phyloP scores from a whole-genome alignment of 2,329 filamentous ascomycete species.

The Pseudonectria buxi region DNA sequence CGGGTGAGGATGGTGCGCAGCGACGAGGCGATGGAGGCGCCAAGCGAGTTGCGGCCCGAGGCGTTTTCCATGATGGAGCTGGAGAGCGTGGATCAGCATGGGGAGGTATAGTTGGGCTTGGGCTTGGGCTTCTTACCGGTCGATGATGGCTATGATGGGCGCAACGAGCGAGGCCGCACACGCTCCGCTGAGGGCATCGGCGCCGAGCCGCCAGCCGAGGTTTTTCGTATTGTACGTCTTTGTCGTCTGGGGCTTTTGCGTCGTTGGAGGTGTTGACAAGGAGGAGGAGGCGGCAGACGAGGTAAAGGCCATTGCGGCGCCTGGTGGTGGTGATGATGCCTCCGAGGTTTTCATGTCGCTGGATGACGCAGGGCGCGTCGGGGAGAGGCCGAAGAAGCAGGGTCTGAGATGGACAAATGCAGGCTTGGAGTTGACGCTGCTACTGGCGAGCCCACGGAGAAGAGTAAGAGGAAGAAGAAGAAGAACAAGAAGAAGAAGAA shows the following conservation, averaged over 20 bases:
- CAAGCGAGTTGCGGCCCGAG: slow-evolving; percentile 58
- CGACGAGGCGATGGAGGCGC: slow-evolving; percentile 52
- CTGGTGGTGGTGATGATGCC: slow-evolving; percentile 5
- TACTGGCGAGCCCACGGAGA: too few relatives aligned
- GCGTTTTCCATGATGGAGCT: slow-evolving; percentile 78
- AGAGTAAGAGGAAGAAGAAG: too few relatives aligned
- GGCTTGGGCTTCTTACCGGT: slow-evolving; percentile 49
- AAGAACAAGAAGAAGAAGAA: too few relatives aligned
- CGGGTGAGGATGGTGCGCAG: slow-evolving; percentile 48
- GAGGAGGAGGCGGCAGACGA: slow-evolving; percentile 2
- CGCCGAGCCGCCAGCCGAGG: slow-evolving; percentile 57
- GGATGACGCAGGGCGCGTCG: neutral
- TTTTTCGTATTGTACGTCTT: slow-evolving; percentile 68
- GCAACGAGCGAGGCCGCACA: slow-evolving; percentile 71
- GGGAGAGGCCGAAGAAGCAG: neutral
- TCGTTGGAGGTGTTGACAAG: neutral
- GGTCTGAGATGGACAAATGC: slow-evolving; percentile 2
- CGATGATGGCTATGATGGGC: slow-evolving; percentile 80
- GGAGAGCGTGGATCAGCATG: slow-evolving; percentile 11
- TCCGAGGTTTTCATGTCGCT: slow-evolving; percentile 5
- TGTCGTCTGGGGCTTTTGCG: neutral
- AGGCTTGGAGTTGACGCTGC: too few relatives aligned
- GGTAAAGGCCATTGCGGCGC: slow-evolving; percentile 9
- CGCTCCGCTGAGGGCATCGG: slow-evolving; percentile 63
- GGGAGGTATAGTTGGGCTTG: neutral